Percentiles rank a stretch among this genome's conserved stretches.
These are phyloP conservation scores for Hypoxylon rickii DNA, from an alignment of 495 filamentous ascomycete species.

Conservation along the genomic window DNA sequence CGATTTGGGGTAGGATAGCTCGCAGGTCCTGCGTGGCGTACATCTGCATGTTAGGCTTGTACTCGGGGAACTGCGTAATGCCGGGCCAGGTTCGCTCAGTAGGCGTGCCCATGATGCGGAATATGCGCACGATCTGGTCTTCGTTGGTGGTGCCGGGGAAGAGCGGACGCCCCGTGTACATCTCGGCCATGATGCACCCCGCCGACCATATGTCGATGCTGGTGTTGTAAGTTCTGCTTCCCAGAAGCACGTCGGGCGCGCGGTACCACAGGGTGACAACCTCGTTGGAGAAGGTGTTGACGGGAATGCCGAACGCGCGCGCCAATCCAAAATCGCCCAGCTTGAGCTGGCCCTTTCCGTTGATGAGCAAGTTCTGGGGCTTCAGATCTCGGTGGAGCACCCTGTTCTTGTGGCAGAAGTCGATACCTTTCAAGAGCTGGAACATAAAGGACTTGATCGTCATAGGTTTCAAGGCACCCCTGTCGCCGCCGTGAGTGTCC, in stretches of 20 bases:
- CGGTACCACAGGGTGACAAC: slow-evolving; percentile 97
- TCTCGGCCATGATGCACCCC: slow-evolving; percentile 98
- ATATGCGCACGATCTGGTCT: slow-evolving; percentile 93
- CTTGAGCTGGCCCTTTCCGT: slow-evolving; percentile 87
- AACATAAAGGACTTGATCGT: slow-evolving; percentile 98
- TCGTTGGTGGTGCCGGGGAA: slow-evolving; percentile 97
- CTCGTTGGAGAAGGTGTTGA: slow-evolving; percentile 98
- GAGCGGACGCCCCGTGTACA: slow-evolving; percentile 90
- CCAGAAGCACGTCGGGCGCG: slow-evolving; percentile 89
- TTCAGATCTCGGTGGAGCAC: slow-evolving; percentile 96
- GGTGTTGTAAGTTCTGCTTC: slow-evolving; percentile 91
- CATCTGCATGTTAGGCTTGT: slow-evolving; percentile 90
- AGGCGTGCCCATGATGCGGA: slow-evolving; percentile 95
- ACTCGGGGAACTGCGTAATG: slow-evolving; percentile 87
- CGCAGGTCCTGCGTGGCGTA: slow-evolving; percentile 92
- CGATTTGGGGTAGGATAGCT: slow-evolving; percentile 86
- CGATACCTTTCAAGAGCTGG: slow-evolving; percentile 90
- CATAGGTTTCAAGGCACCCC: slow-evolving; percentile 78
- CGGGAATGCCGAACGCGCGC: slow-evolving; percentile 91
- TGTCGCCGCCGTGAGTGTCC: slow-evolving; percentile 83
- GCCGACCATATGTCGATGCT: slow-evolving; percentile 98
- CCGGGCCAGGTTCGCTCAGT: slow-evolving; percentile 92
- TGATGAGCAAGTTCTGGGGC: slow-evolving; percentile 94
- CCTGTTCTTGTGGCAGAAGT: slow-evolving; percentile 95
- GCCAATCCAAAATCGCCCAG: slow-evolving; percentile 95